Evolutionary conservation across 768 basidiomycete species (phyloP).

Genomic region (Psilocybe azurescens): DNA sequence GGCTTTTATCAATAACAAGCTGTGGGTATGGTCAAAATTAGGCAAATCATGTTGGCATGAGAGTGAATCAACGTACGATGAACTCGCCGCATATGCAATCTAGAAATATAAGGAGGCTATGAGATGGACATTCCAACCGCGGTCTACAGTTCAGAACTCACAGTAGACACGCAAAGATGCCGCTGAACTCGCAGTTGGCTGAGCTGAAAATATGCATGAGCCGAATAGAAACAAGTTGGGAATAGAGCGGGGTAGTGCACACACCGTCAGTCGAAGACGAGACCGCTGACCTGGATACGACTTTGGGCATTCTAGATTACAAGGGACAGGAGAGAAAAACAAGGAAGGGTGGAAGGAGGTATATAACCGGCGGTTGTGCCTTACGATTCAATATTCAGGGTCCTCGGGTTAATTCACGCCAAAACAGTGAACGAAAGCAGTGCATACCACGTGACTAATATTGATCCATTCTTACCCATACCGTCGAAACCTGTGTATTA

Average conservation of each 20-base stretch:
- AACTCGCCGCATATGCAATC: slow-evolving; percentile 92
- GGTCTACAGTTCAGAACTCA: slow-evolving; percentile 39
- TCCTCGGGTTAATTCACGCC: slow-evolving; percentile 3
- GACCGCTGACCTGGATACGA: slow-evolving; percentile 86
- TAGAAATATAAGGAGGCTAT: slow-evolving; percentile 30
- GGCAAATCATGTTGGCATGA: neutral
- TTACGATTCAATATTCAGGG: neutral
- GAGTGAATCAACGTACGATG: slow-evolving; percentile 55
- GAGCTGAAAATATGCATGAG: slow-evolving; percentile 49
- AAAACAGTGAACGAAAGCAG: slow-evolving; percentile 13
- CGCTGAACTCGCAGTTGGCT: slow-evolving; percentile 79
- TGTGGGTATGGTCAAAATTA: slow-evolving; percentile 29
- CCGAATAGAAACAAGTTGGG: neutral
- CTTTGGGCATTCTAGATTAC: slow-evolving; percentile 76
- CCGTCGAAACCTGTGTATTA: slow-evolving; percentile 7
- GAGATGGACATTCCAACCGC: slow-evolving; percentile 13
- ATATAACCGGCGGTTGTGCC: neutral
- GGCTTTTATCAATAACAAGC: slow-evolving; percentile 83
- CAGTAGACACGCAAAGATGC: slow-evolving; percentile 84
- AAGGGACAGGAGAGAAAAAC: slow-evolving; percentile 10
- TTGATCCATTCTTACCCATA: slow-evolving; percentile 10
- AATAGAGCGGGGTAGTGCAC: slow-evolving; percentile 23
- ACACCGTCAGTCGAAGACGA: slow-evolving; percentile 88
- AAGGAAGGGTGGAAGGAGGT: slow-evolving; percentile 4
- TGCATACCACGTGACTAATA: slow-evolving; percentile 19